Conservation (phyloP, 495 filamentous ascomycete genomes). For the Aspergillus sclerotiicarbonarius region DNA sequence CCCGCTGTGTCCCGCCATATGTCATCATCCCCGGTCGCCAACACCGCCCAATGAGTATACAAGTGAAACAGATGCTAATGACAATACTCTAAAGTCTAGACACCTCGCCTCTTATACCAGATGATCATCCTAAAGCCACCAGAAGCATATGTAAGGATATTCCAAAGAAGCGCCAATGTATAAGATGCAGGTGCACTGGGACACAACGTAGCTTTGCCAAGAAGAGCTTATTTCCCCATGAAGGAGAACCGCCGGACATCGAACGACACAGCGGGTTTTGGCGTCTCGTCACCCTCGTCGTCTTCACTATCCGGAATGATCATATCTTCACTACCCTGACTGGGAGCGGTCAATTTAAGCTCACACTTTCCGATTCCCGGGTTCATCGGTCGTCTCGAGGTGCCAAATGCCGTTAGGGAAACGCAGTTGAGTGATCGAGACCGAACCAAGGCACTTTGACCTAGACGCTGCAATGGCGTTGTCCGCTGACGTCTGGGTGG, state of each 20-base stretch:
- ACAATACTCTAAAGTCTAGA: neutral
- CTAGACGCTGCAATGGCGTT: constrained; percentile 49
- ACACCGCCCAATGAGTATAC: neutral
- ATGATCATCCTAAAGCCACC: constrained; percentile 1
- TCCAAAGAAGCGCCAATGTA: constrained; percentile 4
- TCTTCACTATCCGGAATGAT: constrained; percentile 71
- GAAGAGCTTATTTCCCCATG: constrained; percentile 30
- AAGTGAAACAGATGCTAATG: neutral
- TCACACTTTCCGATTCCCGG: neutral
- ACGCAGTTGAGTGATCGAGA: constrained; percentile 37
- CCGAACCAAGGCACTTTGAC: constrained; percentile 43
- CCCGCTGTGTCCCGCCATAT: no score
- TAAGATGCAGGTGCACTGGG: neutral
- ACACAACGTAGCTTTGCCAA: neutral
- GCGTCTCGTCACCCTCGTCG: constrained; percentile 41
- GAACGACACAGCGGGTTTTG: constrained; percentile 24
- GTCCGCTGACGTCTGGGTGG: constrained; percentile 29
- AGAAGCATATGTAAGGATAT: constrained; percentile 2
- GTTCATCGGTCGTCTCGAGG: constrained; percentile 3
- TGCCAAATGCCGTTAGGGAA: constrained; percentile 8
- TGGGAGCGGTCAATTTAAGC: neutral
- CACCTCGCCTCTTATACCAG: neutral
- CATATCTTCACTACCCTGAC: constrained; percentile 72
- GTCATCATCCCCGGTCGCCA: neutral
- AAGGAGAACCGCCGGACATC: constrained; percentile 58